Conservation (phyloP, 192 early-diverging fungal species). For the Coemansia sp. region DNA sequence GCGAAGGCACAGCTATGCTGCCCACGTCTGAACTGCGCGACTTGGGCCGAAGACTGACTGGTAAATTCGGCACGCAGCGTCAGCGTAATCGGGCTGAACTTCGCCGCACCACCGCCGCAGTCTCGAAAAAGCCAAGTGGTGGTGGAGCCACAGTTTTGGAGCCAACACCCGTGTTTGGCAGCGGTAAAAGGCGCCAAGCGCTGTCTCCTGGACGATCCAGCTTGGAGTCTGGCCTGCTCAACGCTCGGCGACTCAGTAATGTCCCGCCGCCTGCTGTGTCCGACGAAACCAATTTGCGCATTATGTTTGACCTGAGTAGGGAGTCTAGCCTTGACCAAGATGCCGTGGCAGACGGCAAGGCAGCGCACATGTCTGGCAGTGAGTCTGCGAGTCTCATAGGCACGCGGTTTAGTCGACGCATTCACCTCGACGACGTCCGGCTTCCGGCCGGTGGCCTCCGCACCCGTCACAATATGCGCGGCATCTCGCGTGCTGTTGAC, state of each 20-base stretch:
- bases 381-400: not conserved
- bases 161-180: not conserved
- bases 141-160: not conserved
- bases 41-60: constrained; percentile 40
- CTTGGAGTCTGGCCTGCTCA: constrained; percentile 12
- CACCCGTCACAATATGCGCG: constrained; percentile 28
- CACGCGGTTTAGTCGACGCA: constrained; percentile 27
- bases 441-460: constrained; percentile 38
- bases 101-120: not conserved
- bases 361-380: constrained; percentile 1
- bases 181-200: constrained; percentile 10
- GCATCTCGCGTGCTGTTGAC: not conserved
- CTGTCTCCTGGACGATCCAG: constrained; percentile 1
- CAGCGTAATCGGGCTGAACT: constrained; percentile 5
- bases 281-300: constrained; percentile 24
- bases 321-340: constrained; percentile 35
- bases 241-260: constrained; percentile 13
- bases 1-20: constrained; percentile 32
- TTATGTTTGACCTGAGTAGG: constrained; percentile 40
- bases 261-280: not conserved
- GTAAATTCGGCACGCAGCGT: constrained; percentile 28
- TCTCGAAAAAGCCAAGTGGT: not conserved
- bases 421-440: constrained; percentile 43
- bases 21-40: constrained; percentile 38
- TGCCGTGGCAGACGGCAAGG: not conserved